Percentiles rank a stretch among this genome's conserved stretches.
These are phyloP conservation scores for Hemerocallis citrina DNA, from an alignment of 106 monocot species.

Conservation along the genomic window DNA sequence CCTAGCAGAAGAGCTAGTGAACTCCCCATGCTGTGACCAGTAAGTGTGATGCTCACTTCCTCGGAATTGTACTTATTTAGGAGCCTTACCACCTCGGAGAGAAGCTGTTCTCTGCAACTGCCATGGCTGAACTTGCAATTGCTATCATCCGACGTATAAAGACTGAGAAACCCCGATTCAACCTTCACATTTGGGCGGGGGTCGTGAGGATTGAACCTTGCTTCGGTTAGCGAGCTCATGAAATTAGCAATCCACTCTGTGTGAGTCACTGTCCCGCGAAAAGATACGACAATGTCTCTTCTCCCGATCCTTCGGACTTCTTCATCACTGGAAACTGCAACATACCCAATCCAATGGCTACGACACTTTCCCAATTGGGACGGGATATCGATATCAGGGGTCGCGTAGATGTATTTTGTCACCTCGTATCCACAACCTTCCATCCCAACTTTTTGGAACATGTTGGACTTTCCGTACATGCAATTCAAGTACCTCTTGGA, in stretches of 20 bases:
- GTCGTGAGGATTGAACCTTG: conserved; percentile 34
- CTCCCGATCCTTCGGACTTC: conserved; percentile 19
- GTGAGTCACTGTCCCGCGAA: conserved; percentile 45
- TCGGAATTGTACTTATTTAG: conserved; percentile 22
- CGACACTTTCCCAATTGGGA: too few species aligned
- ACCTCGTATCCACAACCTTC: conserved; percentile 26
- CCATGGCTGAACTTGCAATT: too few species aligned
- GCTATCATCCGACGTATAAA: conserved; percentile 44
- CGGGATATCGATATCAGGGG: too few species aligned
- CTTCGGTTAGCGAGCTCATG: conserved; percentile 41
- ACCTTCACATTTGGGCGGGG: conserved; percentile 40
- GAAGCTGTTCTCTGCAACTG: conserved; percentile 50
- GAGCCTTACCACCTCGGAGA: conserved; percentile 30
- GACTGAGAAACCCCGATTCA: conserved; percentile 45
- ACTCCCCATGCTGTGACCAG: conserved; percentile 74
- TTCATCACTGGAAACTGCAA: conserved; percentile 34
- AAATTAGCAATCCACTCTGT: conserved; percentile 50
- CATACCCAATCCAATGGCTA: conserved; percentile 60
- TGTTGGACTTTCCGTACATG: conserved; percentile 25
- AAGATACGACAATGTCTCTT: conserved; percentile 35
- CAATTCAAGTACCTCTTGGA: conserved; percentile 52
- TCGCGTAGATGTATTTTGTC: conserved; percentile 46
- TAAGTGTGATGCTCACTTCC: conserved; percentile 44
- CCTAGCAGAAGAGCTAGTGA: conserved; percentile 45
- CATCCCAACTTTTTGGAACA: conserved; percentile 27